Evolutionary conservation across 2,329 filamentous ascomycete genomes (phyloP), one percentile per base, ranked within the genome.

Genomic region (Fonsecaea pedrosoi): DNA sequence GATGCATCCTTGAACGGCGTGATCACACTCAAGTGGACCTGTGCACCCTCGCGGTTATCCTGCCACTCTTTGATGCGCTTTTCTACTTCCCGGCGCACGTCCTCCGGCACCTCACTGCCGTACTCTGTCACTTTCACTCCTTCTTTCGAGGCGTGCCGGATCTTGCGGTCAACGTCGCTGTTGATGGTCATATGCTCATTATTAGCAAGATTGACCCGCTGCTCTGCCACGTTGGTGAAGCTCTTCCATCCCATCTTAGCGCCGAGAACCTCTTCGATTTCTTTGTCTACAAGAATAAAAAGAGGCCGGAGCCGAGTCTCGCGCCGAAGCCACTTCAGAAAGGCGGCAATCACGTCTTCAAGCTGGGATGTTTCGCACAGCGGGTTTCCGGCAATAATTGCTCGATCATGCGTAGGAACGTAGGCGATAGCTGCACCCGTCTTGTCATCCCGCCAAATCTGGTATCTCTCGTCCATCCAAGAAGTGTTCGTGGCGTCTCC

Each of bases 401-500:
- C 90, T 70, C 89, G 92, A 67, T 89, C 89, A 73, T 87, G 87
- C 69, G 89, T 85, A 58, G 86, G 85, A 5, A 92, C 90, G 74
- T 89, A 94, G 6, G 91, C 91, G 40, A 94, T 83, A 10, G 91
- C 91, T 0, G 91, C 92, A 48, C 92, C 92, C 1, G 89, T 92
- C 30, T 81, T 77, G 1, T 84, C 78, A 74, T 94, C 90, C 30
- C 91, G 87, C 90, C 90, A 95, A 62, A 93, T 87, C 69, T 90
- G 82, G 75, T 92, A 94, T 12, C 91, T 86, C n/a, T 91, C 89
- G 76, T 94, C 92, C 4, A 94, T 84, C 91, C 91, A 94, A 0
- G 91, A 92, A 0, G 92, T 95, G 77, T 94, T 94, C 69, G 90
- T 91, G 1, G 92, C 91, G 76, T 94, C 92, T 69, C 92, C 92